Conservation (phyloP, 2,329 filamentous ascomycete species). For the Hymenoscyphus repandus region DNA sequence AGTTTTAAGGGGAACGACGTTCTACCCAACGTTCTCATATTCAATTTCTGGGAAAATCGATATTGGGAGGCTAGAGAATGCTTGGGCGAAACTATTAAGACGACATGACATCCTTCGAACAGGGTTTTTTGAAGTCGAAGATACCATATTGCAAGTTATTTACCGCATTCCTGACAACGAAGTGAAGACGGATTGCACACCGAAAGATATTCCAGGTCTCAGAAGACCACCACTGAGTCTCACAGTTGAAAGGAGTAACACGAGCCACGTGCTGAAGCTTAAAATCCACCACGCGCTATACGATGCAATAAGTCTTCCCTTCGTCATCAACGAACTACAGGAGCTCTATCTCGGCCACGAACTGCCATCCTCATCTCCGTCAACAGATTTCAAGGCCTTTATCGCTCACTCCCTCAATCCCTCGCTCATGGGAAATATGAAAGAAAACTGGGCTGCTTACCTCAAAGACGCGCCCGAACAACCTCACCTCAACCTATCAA, state of each 20-base stretch:
- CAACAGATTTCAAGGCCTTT: constrained; percentile 21
- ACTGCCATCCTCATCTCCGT: neutral
- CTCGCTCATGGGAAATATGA: constrained; percentile 29
- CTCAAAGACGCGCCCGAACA: constrained; percentile 19
- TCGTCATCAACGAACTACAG: constrained; percentile 51
- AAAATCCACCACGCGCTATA: constrained; percentile 83
- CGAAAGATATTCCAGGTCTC: constrained; percentile 6
- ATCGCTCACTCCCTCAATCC: constrained; percentile 38
- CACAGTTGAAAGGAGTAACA: constrained; percentile 14
- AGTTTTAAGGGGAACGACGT: constrained; percentile 58
- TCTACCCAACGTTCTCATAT: constrained; percentile 70
- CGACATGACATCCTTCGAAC: constrained; percentile 65
- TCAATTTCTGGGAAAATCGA: constrained; percentile 38
- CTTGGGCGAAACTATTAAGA: constrained; percentile 57
- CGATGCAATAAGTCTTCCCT: constrained; percentile 72
- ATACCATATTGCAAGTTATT: constrained; percentile 61
- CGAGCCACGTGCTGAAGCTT: constrained; percentile 36
- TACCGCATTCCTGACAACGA: constrained; percentile 36
- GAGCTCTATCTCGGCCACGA: constrained; percentile 34
- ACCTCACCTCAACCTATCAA: constrained; percentile 20
- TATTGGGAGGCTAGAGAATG: constrained; percentile 40
- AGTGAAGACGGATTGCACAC: constrained; percentile 25
- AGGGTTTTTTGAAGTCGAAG: constrained; percentile 41
- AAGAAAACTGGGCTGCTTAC: constrained; percentile 40
- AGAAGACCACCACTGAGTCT: constrained; percentile 23